Conservation (phyloP, 148 eudicot genomes). For the Tetragonia tetragonoides region DNA sequence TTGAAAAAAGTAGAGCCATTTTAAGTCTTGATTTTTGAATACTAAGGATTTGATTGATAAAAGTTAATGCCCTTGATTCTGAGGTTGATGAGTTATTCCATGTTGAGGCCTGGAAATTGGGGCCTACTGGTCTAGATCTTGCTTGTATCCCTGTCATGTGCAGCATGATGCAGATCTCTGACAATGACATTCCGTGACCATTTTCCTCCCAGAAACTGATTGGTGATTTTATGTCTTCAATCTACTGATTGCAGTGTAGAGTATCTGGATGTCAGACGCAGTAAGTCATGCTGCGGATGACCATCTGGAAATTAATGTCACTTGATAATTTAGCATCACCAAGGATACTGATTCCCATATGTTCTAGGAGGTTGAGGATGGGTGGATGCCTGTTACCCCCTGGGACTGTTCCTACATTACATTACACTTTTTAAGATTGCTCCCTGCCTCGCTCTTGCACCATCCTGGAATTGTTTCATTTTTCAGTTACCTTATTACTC, state of each 20-base stretch:
- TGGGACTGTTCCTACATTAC: background rate
- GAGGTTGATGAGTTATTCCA: background rate
- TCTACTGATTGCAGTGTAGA: background rate
- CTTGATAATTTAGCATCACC: background rate
- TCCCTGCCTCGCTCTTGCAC: background rate
- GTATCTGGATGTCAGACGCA: background rate
- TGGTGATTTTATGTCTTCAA: background rate
- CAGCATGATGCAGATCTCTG: no score
- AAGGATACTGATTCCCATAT: background rate
- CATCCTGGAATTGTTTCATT: background rate
- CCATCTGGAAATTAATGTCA: background rate
- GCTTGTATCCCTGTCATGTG: background rate
- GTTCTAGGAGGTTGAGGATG: background rate
- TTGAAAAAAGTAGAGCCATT: background rate
- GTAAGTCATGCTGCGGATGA: background rate
- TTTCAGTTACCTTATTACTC: background rate
- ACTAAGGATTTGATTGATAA: no score
- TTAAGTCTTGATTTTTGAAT: no score
- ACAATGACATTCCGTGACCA: background rate
- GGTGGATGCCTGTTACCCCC: background rate
- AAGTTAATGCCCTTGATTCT: no score
- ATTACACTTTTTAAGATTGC: background rate
- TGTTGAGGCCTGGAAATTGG: background rate
- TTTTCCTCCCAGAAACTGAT: background rate
- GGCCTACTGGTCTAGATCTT: background rate